Conservation (phyloP, 805 yeast species). For the Komagataella pastoris region DNA sequence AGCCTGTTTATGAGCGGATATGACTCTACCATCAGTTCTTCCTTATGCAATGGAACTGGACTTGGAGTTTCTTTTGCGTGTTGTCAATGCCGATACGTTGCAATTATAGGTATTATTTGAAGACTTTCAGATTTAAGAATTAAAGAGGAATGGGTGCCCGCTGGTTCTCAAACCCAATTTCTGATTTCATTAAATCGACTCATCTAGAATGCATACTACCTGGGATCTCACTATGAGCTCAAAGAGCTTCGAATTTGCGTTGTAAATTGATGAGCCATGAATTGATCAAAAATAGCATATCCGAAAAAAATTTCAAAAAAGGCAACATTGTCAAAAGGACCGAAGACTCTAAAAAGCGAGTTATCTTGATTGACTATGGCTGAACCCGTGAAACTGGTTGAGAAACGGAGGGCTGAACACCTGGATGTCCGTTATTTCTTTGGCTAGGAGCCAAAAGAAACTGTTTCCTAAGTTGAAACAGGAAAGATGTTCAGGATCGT, state of each 20-base stretch:
- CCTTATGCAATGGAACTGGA: conserved; percentile 21
- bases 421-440: too few relatives aligned
- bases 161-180: conserved; percentile 29
- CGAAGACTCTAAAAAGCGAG: conserved; percentile 34
- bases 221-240: conserved; percentile 34
- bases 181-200: conserved; percentile 37
- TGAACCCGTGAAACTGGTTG: conserved; percentile 21
- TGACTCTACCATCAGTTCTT: too few relatives aligned
- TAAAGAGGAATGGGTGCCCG: conserved; percentile 29
- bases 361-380: conserved; percentile 33
- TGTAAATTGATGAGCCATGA: conserved; percentile 32
- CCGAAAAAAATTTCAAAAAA: conserved; percentile 27
- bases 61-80: conserved; percentile 38
- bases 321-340: conserved; percentile 17
- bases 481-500: too few relatives aligned
- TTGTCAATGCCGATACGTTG: conserved; percentile 40
- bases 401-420: too few relatives aligned
- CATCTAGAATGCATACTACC: conserved; percentile 28
- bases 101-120: conserved; percentile 33
- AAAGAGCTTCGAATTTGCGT: conserved; percentile 30
- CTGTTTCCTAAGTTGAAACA: too few relatives aligned
- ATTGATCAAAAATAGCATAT: conserved; percentile 35
- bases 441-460: too few relatives aligned
- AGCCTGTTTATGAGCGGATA: conserved; percentile 25
- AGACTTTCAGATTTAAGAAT: conserved; percentile 10